Base-by-base conservation (phyloP, 306 rosid genomes). In the Quillaja saponaria region DNA sequence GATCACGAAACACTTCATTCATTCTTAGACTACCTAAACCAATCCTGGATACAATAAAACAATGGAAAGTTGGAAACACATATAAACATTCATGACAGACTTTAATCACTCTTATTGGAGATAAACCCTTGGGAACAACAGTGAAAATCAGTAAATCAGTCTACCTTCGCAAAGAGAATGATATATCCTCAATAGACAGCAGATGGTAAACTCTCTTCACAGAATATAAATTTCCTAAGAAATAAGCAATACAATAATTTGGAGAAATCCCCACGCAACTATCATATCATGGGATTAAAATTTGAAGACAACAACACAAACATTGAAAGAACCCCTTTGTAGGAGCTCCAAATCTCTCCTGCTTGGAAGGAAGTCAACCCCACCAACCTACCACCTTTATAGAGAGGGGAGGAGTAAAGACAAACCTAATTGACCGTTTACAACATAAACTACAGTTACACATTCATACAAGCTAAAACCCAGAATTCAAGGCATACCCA, bases 301-400 rank as follows among this genome's bases (percentile, higher is more conserved):
- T 65, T 38, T 38, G 38, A 49, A 63, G 58, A 52, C 33, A 60
- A 58, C 60, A 79, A 51, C 41, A 68, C 51, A 42, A 14, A 35
- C 61, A n/a, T 45, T 53, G 1, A 67, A 61, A 55, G 34, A 3
- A 39, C 7, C 25, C 67, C 40, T 48, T 12, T 48, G 41, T 21
- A 64, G 42, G 55, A 71, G 49, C 62, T 48, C 66, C 57, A 56
- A 66, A 75, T 69, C 65, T 82, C 61, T n/a, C 73, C 65, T 20
- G 60, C 79, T 61, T 34, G 13, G 49, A 67, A 74, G 63, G 63
- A 82, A 91, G 97, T 81, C 95, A 91, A 91, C 95, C 69, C 77
- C 71, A 70, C 67, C 78, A 85, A 87, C 84, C 96, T 76, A 90
- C 95, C 96, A 90, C 84, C 97, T 78, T 81, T 76, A 52, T 57